These are phyloP conservation scores for Sphenostylis stenocarpa DNA, from an alignment of 306 rosid species.

Conservation along the genomic window DNA sequence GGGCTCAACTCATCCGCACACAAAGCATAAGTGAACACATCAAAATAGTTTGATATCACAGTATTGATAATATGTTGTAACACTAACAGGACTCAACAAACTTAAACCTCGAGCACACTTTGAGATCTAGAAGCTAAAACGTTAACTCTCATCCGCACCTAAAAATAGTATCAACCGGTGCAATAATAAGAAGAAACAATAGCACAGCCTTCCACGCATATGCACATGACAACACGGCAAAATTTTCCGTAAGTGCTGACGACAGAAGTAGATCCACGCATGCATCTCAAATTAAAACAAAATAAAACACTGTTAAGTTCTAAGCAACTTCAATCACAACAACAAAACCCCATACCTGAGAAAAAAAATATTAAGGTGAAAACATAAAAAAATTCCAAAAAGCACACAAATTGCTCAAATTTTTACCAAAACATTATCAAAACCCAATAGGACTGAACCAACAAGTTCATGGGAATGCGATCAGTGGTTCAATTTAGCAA, in stretches of 20 bases:
- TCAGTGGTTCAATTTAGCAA: neutral
- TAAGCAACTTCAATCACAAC: neutral
- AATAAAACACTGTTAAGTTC: neutral
- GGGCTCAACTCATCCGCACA: conserved; percentile 18
- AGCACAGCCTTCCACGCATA: neutral
- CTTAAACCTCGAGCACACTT: neutral
- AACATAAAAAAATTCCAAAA: neutral
- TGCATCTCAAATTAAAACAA: neutral
- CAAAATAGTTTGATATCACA: neutral
- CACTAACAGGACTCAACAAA: neutral
- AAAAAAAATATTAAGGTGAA: neutral
- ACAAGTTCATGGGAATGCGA: neutral
- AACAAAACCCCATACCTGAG: neutral
- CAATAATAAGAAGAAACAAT: neutral
- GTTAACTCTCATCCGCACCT: neutral
- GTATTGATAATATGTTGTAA: neutral
- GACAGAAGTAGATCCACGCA: conserved; percentile 24
- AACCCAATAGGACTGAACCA: neutral
- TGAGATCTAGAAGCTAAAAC: conserved; percentile 4
- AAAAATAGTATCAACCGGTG: neutral
- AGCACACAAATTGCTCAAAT: neutral
- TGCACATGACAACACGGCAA: neutral
- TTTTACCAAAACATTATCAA: neutral
- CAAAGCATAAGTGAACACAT: neutral
- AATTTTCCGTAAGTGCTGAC: neutral